Evolutionary conservation across 805 yeast species (phyloP), one percentile per base, ranked within the genome.

Genomic region (Tetrapisispora pingtungensis): DNA sequence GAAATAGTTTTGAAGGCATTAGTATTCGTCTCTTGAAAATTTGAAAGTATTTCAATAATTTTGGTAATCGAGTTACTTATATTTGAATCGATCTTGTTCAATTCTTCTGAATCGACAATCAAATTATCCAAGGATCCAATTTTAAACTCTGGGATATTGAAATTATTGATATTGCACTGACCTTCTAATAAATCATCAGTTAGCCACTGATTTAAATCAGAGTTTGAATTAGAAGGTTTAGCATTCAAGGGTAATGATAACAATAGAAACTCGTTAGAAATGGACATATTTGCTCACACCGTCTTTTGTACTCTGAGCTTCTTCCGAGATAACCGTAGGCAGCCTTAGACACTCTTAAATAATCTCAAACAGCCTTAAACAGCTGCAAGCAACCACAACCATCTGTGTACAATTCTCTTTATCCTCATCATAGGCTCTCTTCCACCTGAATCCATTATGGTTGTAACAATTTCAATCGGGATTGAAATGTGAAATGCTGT

Each of bases 51-150:
- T 53, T 93, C 99, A 44, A 83, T 73, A 28, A 83, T 78, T 64
- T 94, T 94, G 22, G 69, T 61, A 13, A 88, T 77, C 7, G 93
- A 75, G 8, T 71, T 67, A 36, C 74, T 75, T 59, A 90, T 73
- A 64, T 86, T 93, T n/a, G 69, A 68, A 66, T 93, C 99, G 44
- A 81, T 68, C 61, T 87, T 89, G 35, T 77, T 69, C 46, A 93
- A 73, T 58, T 90, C 97, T 57, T 93, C 98, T 62, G 89, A 79
- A 65, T 89, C 89, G 55, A 83, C 80, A 44, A 93, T 94, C 48
- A 93, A 73, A 27, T 88, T 81, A 65, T 93, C 99, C 59, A 93
- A 74, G 12, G 97, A 89, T 26, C 97, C 97, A 50, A 93, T 86
- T 64, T 93, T 90, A 66, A 93, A 90, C 49, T 73, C 78, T 7